Conservation (phyloP, 1,139 yeast genomes). For the Trichomonascaceae sp. region DNA sequence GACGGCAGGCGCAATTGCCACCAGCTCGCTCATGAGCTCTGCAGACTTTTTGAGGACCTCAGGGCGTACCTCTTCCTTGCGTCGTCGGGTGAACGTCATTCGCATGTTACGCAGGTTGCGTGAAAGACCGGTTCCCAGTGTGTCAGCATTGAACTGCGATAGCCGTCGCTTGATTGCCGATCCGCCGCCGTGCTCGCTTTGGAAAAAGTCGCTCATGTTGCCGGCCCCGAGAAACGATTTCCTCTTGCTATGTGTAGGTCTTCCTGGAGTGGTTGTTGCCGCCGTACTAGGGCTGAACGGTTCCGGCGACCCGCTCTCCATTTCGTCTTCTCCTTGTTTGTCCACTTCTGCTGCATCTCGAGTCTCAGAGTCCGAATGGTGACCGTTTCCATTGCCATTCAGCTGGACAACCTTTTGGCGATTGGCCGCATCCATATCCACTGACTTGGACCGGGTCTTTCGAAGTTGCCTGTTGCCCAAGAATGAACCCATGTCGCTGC, state of each 20-base stretch:
- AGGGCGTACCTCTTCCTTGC: conserved; percentile 16
- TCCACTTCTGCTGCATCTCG: too few species aligned
- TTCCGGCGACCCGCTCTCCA: too few species aligned
- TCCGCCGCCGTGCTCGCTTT: conserved; percentile 1
- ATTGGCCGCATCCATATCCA: neutral
- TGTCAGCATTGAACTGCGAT: conserved; percentile 13
- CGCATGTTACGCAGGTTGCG: conserved; percentile 17
- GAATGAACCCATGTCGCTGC: neutral
- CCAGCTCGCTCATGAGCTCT: conserved; percentile 46
- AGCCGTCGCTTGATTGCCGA: conserved; percentile 10
- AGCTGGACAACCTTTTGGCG: too few species aligned
- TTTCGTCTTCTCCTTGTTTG: too few species aligned
- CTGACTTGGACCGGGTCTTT: neutral
- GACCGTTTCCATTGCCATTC: too few species aligned
- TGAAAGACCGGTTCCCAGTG: conserved; percentile 12
- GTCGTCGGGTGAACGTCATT: conserved; percentile 15
- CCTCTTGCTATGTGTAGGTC: neutral
- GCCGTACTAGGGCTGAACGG: neutral
- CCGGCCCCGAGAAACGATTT: neutral
- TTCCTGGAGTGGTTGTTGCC: neutral
- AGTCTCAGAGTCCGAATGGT: neutral
- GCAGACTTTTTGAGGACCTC: conserved; percentile 39
- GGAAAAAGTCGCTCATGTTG: conserved; percentile 1
- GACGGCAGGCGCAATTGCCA: conserved; percentile 71
- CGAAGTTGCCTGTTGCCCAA: neutral